phyloP scores from a whole-genome alignment of 768 basidiomycete species.

The Phylloporus arenicola region DNA sequence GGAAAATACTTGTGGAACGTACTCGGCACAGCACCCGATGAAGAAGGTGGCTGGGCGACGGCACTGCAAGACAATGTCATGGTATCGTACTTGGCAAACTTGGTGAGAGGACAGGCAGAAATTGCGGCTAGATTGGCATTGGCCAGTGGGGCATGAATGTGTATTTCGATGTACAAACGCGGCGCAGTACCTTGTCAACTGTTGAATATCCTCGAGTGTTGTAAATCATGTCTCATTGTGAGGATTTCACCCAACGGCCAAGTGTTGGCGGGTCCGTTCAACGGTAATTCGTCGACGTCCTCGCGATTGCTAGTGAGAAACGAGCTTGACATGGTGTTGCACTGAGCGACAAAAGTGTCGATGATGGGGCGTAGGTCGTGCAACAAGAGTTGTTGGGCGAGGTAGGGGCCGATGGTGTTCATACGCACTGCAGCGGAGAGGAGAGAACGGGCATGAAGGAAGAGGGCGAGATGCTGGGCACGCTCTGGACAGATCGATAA shows the following conservation, averaged over 20 bases:
- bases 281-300: conserved; percentile 17
- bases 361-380: conserved; percentile 68
- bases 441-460: conserved; percentile 85
- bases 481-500: conserved; percentile 48
- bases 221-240: conserved; percentile 83
- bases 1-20: conserved; percentile 92
- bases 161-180: conserved; percentile 2
- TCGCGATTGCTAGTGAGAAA: conserved; percentile 20
- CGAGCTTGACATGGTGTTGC: conserved; percentile 47
- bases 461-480: conserved; percentile 82
- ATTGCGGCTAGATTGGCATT: conserved; percentile 84
- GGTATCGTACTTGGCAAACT: conserved; percentile 90
- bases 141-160: conserved; percentile 37
- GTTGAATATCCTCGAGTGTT: conserved; percentile 97
- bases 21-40: conserved; percentile 64
- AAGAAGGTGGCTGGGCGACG: conserved; percentile 69
- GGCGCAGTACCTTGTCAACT: conserved; percentile 37
- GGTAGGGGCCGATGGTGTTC: conserved; percentile 90
- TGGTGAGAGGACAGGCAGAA: conserved; percentile 91
- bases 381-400: conserved; percentile 80
- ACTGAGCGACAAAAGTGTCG: conserved; percentile 43
- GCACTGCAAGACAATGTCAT: conserved; percentile 89
- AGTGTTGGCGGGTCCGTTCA: conserved; percentile 73
- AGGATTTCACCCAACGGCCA: conserved; percentile 97
- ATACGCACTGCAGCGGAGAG: conserved; percentile 90